Percentiles rank a stretch among this genome's conserved stretches.
These are phyloP conservation scores for Cutaneotrichosporon sp. DNA, from an alignment of 1,284 basidiomycete genomes.

Conservation along the genomic window DNA sequence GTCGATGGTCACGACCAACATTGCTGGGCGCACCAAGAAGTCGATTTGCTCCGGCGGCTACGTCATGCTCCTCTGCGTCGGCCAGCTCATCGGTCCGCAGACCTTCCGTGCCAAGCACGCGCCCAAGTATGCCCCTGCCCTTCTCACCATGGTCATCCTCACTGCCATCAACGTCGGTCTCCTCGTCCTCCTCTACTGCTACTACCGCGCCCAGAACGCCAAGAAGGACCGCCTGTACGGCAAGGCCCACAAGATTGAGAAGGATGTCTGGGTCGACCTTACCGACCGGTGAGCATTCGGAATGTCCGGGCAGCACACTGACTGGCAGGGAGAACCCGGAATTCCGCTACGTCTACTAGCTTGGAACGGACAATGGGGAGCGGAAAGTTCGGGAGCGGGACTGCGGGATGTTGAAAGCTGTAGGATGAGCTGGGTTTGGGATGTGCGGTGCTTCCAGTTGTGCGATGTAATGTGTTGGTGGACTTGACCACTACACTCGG, in stretches of 20 bases:
- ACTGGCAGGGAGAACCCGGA: no score
- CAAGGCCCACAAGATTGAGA: neutral
- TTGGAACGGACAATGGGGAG: no score
- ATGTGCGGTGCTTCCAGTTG: no score
- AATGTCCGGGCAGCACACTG: no score
- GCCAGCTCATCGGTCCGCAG: slow-evolving; percentile 22
- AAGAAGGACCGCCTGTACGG: neutral
- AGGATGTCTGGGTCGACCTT: neutral
- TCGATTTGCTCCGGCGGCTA: slow-evolving; percentile 17
- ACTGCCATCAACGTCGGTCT: neutral
- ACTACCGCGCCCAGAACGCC: neutral
- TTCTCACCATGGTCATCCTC: slow-evolving; percentile 3
- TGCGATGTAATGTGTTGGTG: no score
- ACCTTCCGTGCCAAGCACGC: slow-evolving; percentile 15
- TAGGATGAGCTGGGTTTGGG: no score
- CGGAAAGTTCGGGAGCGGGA: no score
- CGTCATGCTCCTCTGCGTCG: slow-evolving; percentile 15
- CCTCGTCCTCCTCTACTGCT: neutral
- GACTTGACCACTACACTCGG: no score
- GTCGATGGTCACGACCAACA: slow-evolving; percentile 5
- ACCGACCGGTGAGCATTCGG: neutral
- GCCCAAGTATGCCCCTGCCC: slow-evolving; percentile 7
- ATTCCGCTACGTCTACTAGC: no score
- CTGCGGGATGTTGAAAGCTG: no score
- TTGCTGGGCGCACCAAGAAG: slow-evolving; percentile 33